Percentiles rank a stretch among this genome's conserved stretches.
Evolutionary conservation across 1,284 basidiomycete genomes (phyloP).

Genomic region (Coniferiporia weirii): DNA sequence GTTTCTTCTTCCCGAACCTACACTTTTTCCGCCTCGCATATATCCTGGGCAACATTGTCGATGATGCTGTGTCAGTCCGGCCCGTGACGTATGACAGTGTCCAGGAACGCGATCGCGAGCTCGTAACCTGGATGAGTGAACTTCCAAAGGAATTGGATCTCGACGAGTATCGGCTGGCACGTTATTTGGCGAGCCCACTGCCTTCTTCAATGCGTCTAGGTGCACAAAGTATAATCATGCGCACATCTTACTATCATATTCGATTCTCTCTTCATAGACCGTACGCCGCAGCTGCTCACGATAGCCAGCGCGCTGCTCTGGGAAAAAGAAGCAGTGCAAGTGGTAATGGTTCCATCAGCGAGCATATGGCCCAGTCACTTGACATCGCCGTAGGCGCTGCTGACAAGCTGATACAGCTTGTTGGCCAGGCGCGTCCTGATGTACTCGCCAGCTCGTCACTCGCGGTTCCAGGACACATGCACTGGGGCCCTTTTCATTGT

Average conservation of each 20-base stretch:
- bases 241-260: constrained; percentile 71
- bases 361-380: constrained; percentile 52
- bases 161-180: constrained; percentile 66
- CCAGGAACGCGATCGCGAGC: constrained; percentile 58
- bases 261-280: constrained; percentile 78
- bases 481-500: constrained; percentile 75
- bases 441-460: constrained; percentile 62
- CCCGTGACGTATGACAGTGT: constrained; percentile 68
- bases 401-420: constrained; percentile 69
- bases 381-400: constrained; percentile 70
- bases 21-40: constrained; percentile 68
- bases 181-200: constrained; percentile 57
- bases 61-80: constrained; percentile 71
- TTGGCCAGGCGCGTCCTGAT: constrained; percentile 64
- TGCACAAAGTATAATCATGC: constrained; percentile 73
- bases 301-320: constrained; percentile 13
- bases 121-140: constrained; percentile 66
- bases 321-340: constrained; percentile 1
- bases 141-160: constrained; percentile 67
- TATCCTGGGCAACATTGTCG: constrained; percentile 75
- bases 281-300: constrained; percentile 44
- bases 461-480: constrained; percentile 74
- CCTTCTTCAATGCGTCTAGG: constrained; percentile 48
- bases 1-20: constrained; percentile 65
- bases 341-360: constrained; percentile 28